Evolutionary conservation across 2,329 filamentous ascomycete species (phyloP).

Genomic region (Penicillium sp.): DNA sequence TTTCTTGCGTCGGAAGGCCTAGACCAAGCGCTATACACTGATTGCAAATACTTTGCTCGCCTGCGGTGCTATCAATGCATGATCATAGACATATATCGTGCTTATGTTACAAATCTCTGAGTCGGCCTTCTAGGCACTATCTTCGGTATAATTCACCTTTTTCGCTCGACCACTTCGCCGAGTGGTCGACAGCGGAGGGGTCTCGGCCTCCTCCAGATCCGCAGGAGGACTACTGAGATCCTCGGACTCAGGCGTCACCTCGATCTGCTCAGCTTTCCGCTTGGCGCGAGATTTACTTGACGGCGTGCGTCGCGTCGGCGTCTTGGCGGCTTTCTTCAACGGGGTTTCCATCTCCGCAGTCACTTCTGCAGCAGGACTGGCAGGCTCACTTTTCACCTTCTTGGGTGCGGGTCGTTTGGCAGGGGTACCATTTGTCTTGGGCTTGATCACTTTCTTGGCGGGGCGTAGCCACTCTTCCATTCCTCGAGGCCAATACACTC

Average conservation of each 20-base stretch:
- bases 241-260: conserved; percentile 25
- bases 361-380: conserved; percentile 1
- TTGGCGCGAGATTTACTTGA: conserved; percentile 22
- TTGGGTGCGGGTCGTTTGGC: conserved; percentile 13
- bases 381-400: conserved; percentile 18
- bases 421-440: conserved; percentile 19
- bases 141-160: conserved; percentile 32
- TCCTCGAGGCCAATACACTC: conserved; percentile 85
- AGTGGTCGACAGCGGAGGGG: conserved; percentile 8
- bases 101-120: too few relatives aligned
- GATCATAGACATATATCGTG: too few relatives aligned
- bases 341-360: conserved; percentile 7
- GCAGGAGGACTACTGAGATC: conserved; percentile 9
- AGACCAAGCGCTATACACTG: neutral
- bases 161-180: conserved; percentile 30
- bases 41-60: too few relatives aligned
- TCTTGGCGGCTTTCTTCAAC: conserved; percentile 12
- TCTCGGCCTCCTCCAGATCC: neutral
- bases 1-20: too few relatives aligned
- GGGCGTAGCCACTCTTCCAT: conserved; percentile 88
- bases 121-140: conserved; percentile 18
- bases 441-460: conserved; percentile 55
- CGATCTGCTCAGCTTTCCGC: conserved; percentile 25
- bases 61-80: too few relatives aligned
- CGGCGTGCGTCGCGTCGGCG: conserved; percentile 13